Percentiles rank a stretch among this genome's conserved stretches.
phyloP scores from a whole-genome alignment of 2,329 filamentous ascomycete genomes.

The Epichloe typhina region DNA sequence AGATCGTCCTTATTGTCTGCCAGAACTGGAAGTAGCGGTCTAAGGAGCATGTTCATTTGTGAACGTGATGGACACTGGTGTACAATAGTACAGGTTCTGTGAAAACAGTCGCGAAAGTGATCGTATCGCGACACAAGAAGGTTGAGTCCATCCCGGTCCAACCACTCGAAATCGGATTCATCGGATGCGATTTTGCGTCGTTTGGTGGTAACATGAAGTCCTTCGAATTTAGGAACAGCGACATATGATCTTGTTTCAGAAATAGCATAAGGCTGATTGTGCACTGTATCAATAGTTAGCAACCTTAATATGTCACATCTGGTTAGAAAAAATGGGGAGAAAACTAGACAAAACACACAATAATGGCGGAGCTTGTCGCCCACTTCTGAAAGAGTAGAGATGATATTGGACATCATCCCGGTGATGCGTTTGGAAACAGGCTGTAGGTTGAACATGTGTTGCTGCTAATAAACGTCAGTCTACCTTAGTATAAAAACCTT shows the following conservation, averaged over 20 bases:
- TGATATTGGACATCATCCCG: constrained; percentile 18
- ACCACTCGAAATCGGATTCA: constrained; percentile 12
- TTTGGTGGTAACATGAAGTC: constrained; percentile 14
- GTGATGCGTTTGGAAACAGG: constrained; percentile 11
- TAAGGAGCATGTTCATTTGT: constrained; percentile 14
- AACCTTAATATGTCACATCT: background rate
- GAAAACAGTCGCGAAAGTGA: constrained; percentile 11
- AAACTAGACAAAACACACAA: constrained; percentile 8
- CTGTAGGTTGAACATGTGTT: constrained; percentile 13
- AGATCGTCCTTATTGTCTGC: constrained; percentile 12
- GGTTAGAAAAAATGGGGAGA: background rate
- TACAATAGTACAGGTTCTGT: constrained; percentile 11
- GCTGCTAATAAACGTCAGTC: constrained; percentile 1
- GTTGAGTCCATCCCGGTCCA: constrained; percentile 12
- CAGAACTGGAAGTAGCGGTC: constrained; percentile 11
- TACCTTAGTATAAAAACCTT: background rate
- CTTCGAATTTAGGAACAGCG: background rate
- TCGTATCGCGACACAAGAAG: constrained; percentile 13
- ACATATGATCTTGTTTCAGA: constrained; percentile 14
- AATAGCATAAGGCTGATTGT: constrained; percentile 12
- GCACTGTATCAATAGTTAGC: constrained; percentile 1
- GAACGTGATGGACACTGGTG: constrained; percentile 8
- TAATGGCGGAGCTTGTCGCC: constrained; percentile 13
- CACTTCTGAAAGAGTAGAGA: constrained; percentile 14
- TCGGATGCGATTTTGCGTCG: constrained; percentile 13